phyloP scores from a whole-genome alignment of 2,329 filamentous ascomycete species.

The Phaeosphaeria sp. region DNA sequence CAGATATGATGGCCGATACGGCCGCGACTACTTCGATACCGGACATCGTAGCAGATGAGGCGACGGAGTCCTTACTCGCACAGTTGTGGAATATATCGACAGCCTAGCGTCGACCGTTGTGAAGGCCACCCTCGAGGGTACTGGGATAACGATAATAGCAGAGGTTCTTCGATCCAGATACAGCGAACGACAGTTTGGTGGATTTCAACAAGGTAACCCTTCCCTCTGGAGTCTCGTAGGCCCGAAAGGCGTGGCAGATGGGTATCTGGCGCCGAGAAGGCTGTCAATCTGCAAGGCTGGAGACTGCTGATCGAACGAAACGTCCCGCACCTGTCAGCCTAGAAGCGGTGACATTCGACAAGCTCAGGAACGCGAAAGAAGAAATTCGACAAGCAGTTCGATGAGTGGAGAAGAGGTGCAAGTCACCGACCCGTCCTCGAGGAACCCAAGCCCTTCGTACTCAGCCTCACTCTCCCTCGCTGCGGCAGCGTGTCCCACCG shows the following conservation, averaged over 20 bases:
- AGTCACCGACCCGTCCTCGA: constrained; percentile 7
- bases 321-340: not conserved
- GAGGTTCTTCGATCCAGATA: not conserved
- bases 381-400: not conserved
- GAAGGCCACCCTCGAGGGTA: not conserved
- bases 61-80: not conserved
- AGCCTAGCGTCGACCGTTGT: not conserved
- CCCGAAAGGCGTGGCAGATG: not conserved
- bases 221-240: not conserved
- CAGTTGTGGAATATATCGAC: not conserved
- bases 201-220: not conserved
- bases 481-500: constrained; percentile 9
- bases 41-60: not conserved
- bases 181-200: not conserved
- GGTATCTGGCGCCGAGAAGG: not conserved
- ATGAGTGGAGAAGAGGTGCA: constrained; percentile 11
- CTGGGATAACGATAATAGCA: not conserved
- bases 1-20: constrained; percentile 52
- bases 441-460: constrained; percentile 3
- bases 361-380: constrained; percentile 3
- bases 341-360: not conserved
- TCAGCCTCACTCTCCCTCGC: constrained; percentile 21
- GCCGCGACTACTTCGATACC: constrained; percentile 46
- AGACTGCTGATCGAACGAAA: not conserved
- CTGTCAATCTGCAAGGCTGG: not conserved